phyloP scores from a whole-genome alignment of 1,284 basidiomycete genomes.

The Wallemia ichthyophaga region DNA sequence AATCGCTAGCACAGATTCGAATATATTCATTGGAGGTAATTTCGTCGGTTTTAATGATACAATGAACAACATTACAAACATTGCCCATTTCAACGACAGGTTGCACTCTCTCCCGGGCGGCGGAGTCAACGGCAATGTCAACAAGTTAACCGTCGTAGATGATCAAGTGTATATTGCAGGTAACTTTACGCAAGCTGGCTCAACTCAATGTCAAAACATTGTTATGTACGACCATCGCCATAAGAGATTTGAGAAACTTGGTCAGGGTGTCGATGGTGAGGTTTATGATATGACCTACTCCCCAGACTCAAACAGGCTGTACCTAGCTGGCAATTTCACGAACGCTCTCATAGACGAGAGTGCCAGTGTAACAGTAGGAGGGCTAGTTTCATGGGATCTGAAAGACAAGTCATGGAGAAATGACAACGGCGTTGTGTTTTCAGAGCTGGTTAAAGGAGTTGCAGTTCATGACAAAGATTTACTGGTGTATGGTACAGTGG shows the following conservation, averaged over 20 bases:
- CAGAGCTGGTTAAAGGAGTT: constrained; percentile 1
- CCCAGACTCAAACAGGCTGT: constrained; percentile 21
- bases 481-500: not conserved
- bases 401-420: not conserved
- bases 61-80: constrained; percentile 7
- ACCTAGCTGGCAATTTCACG: constrained; percentile 48
- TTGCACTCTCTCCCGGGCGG: constrained; percentile 26
- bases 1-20: constrained; percentile 3
- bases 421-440: constrained; percentile 7
- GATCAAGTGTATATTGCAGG: constrained; percentile 54
- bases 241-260: constrained; percentile 38
- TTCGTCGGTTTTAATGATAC: constrained; percentile 31
- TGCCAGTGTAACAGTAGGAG: constrained; percentile 26
- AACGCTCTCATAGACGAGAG: constrained; percentile 20
- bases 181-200: constrained; percentile 32
- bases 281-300: constrained; percentile 31
- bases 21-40: not conserved
- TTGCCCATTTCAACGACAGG: constrained; percentile 6
- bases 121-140: constrained; percentile 44
- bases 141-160: constrained; percentile 29
- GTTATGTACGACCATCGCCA: constrained; percentile 41
- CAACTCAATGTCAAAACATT: constrained; percentile 29
- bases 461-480: not conserved
- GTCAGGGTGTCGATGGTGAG: constrained; percentile 41
- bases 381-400: constrained; percentile 23